phyloP scores from a whole-genome alignment of 441 rosid species.

The Pelargonium cotyledonis region DNA sequence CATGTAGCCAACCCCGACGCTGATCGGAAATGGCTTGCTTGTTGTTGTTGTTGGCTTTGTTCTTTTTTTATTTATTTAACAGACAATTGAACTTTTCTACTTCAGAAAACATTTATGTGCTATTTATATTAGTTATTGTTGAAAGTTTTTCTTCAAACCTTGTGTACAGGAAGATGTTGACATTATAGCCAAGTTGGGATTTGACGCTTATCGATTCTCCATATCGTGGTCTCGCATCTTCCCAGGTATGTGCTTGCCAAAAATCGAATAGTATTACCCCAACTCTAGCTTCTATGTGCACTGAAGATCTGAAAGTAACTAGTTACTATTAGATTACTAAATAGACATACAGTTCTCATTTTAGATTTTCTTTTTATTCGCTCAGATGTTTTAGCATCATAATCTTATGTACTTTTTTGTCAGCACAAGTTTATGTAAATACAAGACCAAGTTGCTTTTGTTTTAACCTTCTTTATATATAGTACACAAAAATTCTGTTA shows the following conservation, averaged over 20 bases:
- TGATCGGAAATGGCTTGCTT: too few species aligned
- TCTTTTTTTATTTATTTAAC: background rate
- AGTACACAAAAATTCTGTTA: background rate
- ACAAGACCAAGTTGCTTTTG: background rate
- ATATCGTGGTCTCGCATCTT: constrained; percentile 91
- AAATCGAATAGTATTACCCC: background rate
- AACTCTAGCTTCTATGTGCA: background rate
- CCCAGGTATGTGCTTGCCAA: constrained; percentile 48
- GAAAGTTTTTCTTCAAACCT: constrained; percentile 13
- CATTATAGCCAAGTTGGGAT: constrained; percentile 61
- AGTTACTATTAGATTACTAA: background rate
- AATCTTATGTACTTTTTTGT: background rate
- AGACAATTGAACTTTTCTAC: background rate
- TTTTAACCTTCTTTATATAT: background rate
- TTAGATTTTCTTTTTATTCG: background rate
- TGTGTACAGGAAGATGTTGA: constrained; percentile 75
- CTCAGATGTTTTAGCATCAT: background rate
- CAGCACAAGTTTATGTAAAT: background rate
- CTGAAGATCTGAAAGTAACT: constrained; percentile 4
- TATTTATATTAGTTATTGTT: background rate
- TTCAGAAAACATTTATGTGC: background rate
- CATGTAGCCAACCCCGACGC: too few species aligned
- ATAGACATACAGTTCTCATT: background rate
- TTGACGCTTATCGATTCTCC: constrained; percentile 82
- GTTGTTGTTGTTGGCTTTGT: background rate